These are phyloP conservation scores for Cicer pinnatifidum DNA, from an alignment of 306 rosid genomes.

Conservation along the genomic window DNA sequence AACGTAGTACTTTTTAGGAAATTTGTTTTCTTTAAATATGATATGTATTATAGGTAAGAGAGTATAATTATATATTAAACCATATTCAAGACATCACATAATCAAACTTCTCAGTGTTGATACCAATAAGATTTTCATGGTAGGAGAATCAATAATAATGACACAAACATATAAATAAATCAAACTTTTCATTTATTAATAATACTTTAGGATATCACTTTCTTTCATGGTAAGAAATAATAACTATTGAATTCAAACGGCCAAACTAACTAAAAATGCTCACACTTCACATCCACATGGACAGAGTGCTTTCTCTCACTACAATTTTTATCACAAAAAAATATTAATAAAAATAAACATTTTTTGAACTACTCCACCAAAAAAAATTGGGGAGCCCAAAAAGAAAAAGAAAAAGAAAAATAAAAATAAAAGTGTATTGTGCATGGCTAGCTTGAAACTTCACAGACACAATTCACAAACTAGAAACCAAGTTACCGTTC, in stretches of 20 bases:
- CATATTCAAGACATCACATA: neutral
- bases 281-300: conserved; percentile 69
- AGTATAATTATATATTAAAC: neutral
- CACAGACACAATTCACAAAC: neutral
- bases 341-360: conserved; percentile 3
- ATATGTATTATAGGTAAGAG: too few relatives aligned
- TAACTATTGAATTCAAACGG: conserved; percentile 12
- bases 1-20: too few relatives aligned
- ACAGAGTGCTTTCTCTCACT: conserved; percentile 63
- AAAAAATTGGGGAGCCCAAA: conserved; percentile 40
- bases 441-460: conserved; percentile 41
- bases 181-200: conserved; percentile 42
- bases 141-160: neutral
- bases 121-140: conserved; percentile 31
- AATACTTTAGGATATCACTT: conserved; percentile 1
- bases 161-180: neutral
- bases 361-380: conserved; percentile 50
- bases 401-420: neutral
- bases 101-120: conserved; percentile 35
- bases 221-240: neutral
- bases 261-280: conserved; percentile 41
- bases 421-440: conserved; percentile 6
- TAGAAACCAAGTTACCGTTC: conserved; percentile 57
- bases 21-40: too few relatives aligned
- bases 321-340: conserved; percentile 40